Evolutionary conservation across 441 rosid genomes (phyloP), one percentile per base, ranked within the genome.

Genomic region (Euphorbia celastroides): DNA sequence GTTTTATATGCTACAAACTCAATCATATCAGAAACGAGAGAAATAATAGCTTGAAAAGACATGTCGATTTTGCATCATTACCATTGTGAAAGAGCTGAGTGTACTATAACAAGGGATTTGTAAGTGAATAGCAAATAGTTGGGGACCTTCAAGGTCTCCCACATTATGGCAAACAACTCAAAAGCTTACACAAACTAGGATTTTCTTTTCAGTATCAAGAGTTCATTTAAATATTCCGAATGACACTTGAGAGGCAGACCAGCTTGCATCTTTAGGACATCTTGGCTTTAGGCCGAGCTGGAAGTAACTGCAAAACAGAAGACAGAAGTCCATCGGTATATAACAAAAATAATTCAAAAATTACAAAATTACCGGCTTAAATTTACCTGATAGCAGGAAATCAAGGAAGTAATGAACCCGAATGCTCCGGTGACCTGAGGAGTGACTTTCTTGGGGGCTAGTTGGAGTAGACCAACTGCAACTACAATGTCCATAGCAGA

Each of bases 331-430:
- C 12, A 72, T 69, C 62, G 72, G 67, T 34, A 22, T 13, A 60
- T 31, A 48, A 10, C 60, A 17, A 12, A 56, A 27, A 30, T 2
- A 28, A 19, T 34, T 52, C 13, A n/a, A 27, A 52, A 46, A 30
- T 32, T n/a, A 32, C 50, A 1, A 31, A 28, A 58, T 20, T 27
- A 7, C 2, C 20, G 12, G n/a, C n/a, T 2, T 4, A 41, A 23
- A 41, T 9, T 41, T 81, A 91, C 99, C 98, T 94, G 99, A 78
- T 92, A 94, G 76, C 99, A 94, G 63, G 99, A 89, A 73, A 94
- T 92, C 36, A 94, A 86, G 25, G 99, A 94, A 72, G 81, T 78
- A 72, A 67, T 75, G 78, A 94, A 86, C 72, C 98, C 98, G 26
- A 92, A 70, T 65, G 88, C 96, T 54, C 99, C 97, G 0, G 99